Conservation (phyloP, 225 moss, liverwort and hornwort species). For the Bryoerythrophyllum caledonicum region DNA sequence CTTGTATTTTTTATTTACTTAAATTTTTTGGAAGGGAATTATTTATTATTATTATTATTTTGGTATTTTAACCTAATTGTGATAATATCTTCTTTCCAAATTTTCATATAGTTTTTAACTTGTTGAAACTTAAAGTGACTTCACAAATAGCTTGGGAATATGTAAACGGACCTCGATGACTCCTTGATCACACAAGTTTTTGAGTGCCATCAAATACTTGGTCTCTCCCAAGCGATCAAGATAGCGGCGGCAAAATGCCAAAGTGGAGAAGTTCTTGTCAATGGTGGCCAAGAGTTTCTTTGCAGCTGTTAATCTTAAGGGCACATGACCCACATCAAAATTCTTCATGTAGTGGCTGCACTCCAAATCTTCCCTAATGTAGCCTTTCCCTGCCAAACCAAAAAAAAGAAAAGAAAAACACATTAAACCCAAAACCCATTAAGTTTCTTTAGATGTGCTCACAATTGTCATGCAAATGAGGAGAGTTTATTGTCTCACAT, state of each 20-base stretch:
- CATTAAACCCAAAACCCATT: not conserved
- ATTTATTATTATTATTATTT: no score
- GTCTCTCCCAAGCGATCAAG: constrained; percentile 73
- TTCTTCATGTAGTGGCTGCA: constrained; percentile 17
- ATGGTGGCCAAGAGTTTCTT: constrained; percentile 3
- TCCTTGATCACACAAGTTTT: constrained; percentile 76
- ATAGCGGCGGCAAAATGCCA: constrained; percentile 37
- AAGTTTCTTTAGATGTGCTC: constrained; percentile 24
- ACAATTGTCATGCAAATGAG: no score
- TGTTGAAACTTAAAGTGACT: no score
- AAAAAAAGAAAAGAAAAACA: no score
- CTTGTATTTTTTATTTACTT: no score
- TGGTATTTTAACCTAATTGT: no score
- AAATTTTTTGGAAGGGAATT: no score
- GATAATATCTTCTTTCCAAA: no score
- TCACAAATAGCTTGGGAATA: not conserved
- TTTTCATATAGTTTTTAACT: no score
- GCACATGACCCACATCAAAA: constrained; percentile 17
- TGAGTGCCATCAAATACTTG: constrained; percentile 82
- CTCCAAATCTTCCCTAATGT: not conserved
- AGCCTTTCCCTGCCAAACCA: not conserved
- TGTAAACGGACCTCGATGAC: constrained; percentile 53
- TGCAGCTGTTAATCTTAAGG: constrained; percentile 10
- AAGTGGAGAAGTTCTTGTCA: constrained; percentile 3
- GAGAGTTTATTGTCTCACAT: no score